Conservation (phyloP, 2,329 filamentous ascomycete genomes). For the Ramularia collo-cygni region DNA sequence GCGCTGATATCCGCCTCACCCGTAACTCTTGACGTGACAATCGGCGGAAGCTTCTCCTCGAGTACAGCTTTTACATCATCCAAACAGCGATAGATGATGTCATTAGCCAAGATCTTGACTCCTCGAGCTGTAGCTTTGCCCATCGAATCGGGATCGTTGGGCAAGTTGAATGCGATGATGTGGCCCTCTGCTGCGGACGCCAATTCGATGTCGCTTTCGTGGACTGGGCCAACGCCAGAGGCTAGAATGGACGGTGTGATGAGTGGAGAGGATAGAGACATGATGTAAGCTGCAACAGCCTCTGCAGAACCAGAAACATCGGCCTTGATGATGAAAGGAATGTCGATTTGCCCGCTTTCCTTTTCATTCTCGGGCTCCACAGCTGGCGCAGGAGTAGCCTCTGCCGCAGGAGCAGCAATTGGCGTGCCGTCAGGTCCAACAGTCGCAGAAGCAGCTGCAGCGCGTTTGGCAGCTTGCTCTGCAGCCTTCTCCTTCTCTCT, state of each 20-base stretch:
- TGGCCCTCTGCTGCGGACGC: slow-evolving; percentile 68
- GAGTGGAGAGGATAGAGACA: slow-evolving; percentile 76
- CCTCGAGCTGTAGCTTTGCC: slow-evolving; percentile 62
- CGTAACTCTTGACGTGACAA: slow-evolving; percentile 61
- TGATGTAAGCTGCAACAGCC: slow-evolving; percentile 71
- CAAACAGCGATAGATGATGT: slow-evolving; percentile 73
- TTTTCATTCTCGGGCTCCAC: slow-evolving; percentile 24
- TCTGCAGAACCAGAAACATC: slow-evolving; percentile 93
- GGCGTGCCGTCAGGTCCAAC: slow-evolving; percentile 4
- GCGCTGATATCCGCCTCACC: slow-evolving; percentile 84
- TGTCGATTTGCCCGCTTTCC: slow-evolving; percentile 44
- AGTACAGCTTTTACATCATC: slow-evolving; percentile 66
- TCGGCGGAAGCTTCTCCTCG: slow-evolving; percentile 61
- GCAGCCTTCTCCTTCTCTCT: slow-evolving; percentile 52
- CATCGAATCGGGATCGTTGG: slow-evolving; percentile 57
- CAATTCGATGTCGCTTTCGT: slow-evolving; percentile 83
- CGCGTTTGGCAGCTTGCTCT: slow-evolving; percentile 27
- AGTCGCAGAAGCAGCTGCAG: slow-evolving; percentile 4
- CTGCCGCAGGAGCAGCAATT: slow-evolving; percentile 15
- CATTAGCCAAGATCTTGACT: slow-evolving; percentile 76
- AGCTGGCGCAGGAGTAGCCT: slow-evolving; percentile 25
- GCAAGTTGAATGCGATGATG: slow-evolving; percentile 80
- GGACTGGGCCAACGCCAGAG: slow-evolving; percentile 68
- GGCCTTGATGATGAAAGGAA: slow-evolving; percentile 83
- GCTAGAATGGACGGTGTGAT: slow-evolving; percentile 70